Conservation (phyloP, 2,329 filamentous ascomycete genomes). For the Diplodia scrobiculata region DNA sequence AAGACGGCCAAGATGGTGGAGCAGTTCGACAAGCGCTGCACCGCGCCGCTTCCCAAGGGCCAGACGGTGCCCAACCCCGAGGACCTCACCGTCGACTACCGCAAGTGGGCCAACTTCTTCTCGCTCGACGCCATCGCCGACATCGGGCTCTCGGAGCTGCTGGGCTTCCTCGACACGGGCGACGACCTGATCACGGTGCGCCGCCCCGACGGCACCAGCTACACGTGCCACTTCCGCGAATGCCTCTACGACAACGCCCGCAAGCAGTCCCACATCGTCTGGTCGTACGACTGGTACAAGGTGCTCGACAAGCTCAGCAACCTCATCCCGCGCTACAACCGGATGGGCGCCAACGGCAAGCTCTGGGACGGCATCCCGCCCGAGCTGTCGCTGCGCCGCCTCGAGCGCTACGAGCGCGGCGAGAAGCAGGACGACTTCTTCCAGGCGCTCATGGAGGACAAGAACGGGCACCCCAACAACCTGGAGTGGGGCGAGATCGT, state of each 20-base stretch:
- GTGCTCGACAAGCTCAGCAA: constrained; percentile 53
- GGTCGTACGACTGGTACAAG: constrained; percentile 57
- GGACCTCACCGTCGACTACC: constrained; percentile 55
- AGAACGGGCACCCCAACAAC: constrained; percentile 8
- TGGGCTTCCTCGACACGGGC: constrained; percentile 57
- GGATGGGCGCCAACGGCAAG: constrained; percentile 29
- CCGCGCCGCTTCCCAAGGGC: constrained; percentile 39
- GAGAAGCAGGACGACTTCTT: constrained; percentile 28
- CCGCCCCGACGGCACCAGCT: constrained; percentile 51
- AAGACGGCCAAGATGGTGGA: constrained; percentile 37
- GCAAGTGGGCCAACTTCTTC: constrained; percentile 59
- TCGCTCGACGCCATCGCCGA: constrained; percentile 60
- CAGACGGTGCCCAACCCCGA: constrained; percentile 35
- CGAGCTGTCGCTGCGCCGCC: constrained; percentile 49
- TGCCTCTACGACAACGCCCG: constrained; percentile 55
- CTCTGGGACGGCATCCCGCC: constrained; percentile 45
- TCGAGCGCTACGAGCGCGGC: constrained; percentile 48
- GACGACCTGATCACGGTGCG: constrained; percentile 51
- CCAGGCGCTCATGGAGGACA: constrained; percentile 24
- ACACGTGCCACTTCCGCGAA: constrained; percentile 53
- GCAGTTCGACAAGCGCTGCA: constrained; percentile 50
- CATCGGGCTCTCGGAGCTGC: constrained; percentile 56
- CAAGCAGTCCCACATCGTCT: constrained; percentile 56
- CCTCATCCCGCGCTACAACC: constrained; percentile 50
- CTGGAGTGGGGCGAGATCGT: constrained; percentile 21